Percentiles rank a stretch among this genome's conserved stretches.
These are phyloP conservation scores for Trametes villosa DNA, from an alignment of 768 basidiomycete species.

Conservation along the genomic window DNA sequence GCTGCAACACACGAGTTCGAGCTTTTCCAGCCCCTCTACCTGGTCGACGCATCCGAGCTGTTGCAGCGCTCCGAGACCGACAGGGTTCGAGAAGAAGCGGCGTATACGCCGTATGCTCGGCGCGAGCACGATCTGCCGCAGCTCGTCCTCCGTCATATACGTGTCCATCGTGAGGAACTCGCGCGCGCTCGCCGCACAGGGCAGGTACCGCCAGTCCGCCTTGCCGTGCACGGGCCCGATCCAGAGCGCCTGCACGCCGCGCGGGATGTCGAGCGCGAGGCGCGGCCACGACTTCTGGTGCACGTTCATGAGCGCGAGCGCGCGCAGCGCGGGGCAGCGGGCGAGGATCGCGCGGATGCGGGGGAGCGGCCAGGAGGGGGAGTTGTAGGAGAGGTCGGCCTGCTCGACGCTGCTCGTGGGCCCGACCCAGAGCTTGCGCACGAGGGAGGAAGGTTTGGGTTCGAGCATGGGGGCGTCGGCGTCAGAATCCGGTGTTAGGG, in stretches of 20 bases:
- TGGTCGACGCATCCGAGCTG: slow-evolving; percentile 35
- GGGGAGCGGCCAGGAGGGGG: slow-evolving; percentile 11
- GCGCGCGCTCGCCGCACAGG: slow-evolving; percentile 25
- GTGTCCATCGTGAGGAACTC: slow-evolving; percentile 40
- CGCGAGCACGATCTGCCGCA: slow-evolving; percentile 36
- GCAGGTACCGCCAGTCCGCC: slow-evolving; percentile 34
- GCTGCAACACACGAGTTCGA: slow-evolving; percentile 34
- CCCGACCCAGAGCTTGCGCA: slow-evolving; percentile 22
- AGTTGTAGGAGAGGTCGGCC: slow-evolving; percentile 34
- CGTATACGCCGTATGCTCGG: slow-evolving; percentile 37
- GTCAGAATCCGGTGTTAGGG: neutral
- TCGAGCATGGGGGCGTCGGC: neutral
- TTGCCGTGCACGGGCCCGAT: slow-evolving; percentile 44
- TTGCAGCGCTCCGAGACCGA: slow-evolving; percentile 29
- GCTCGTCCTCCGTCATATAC: slow-evolving; percentile 42
- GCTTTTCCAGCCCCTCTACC: slow-evolving; percentile 30
- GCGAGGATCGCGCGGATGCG: slow-evolving; percentile 38
- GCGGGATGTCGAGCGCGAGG: slow-evolving; percentile 38
- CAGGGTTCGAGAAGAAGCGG: slow-evolving; percentile 27
- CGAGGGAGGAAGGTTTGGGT: slow-evolving; percentile 10
- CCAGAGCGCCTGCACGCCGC: slow-evolving; percentile 35
- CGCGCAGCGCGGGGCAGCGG: slow-evolving; percentile 32
- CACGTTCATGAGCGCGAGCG: slow-evolving; percentile 38
- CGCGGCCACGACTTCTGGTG: slow-evolving; percentile 38
- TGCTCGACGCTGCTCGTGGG: neutral